These are phyloP conservation scores for Chlamydomonas urium DNA, from an alignment of 139 green algal species.

Conservation along the genomic window DNA sequence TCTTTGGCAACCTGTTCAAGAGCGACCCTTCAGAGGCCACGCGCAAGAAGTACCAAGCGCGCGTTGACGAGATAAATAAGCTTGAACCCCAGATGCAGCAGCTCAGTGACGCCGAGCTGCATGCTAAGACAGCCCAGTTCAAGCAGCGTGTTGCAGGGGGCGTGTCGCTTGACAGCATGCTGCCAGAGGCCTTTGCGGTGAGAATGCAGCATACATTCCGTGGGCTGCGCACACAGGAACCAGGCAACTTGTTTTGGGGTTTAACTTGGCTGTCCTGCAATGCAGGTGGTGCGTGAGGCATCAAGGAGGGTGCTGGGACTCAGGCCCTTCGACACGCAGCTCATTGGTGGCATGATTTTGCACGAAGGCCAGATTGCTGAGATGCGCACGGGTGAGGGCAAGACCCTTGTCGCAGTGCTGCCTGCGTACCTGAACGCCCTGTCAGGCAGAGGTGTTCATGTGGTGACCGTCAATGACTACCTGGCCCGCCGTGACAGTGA, in stretches of 20 bases:
- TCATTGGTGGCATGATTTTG: slow-evolving; percentile 94
- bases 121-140: slow-evolving; percentile 76
- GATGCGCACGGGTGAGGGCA: slow-evolving; percentile 95
- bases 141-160: slow-evolving; percentile 55
- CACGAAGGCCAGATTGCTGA: slow-evolving; percentile 90
- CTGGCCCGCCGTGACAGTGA: slow-evolving; percentile 82
- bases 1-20: slow-evolving; percentile 51
- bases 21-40: slow-evolving; percentile 51
- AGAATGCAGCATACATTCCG: background rate
- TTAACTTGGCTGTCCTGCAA: too few species aligned
- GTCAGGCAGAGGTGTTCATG: slow-evolving; percentile 69
- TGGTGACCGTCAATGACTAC: slow-evolving; percentile 95
- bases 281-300: slow-evolving; percentile 88
- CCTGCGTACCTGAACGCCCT: slow-evolving; percentile 71
- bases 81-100: slow-evolving; percentile 74
- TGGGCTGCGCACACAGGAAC: background rate
- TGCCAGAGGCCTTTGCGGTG: slow-evolving; percentile 86
- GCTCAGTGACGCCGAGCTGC: slow-evolving; percentile 78
- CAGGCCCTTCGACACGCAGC: slow-evolving; percentile 96
- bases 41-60: slow-evolving; percentile 57
- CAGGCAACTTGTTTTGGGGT: background rate
- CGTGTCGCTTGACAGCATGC: slow-evolving; percentile 74
- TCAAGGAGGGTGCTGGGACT: slow-evolving; percentile 88
- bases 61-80: slow-evolving; percentile 83
- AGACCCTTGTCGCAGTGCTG: slow-evolving; percentile 92